Evolutionary conservation across 345 rosid genomes (phyloP), one percentile per base, ranked within the genome.

Genomic region (Chamaenerion angustifolium): DNA sequence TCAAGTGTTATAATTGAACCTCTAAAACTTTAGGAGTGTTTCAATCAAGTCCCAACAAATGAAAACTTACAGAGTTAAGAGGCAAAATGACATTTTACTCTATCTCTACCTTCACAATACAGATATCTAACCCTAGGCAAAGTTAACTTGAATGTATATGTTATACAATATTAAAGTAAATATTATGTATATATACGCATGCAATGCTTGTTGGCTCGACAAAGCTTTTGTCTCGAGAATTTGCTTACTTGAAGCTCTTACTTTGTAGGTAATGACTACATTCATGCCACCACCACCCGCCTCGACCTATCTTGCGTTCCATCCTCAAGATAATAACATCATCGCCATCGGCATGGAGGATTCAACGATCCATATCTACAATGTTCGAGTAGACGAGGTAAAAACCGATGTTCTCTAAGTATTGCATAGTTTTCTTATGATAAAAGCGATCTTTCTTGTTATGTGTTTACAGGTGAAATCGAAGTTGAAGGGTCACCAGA

Each of bases 321-420:
- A 88, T 62, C 94, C 94, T 45, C 82, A 68, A 59, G 96, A 88
- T 63, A 81, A 88, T 58, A 88, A 88, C 69, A 70, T 88, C 51
- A 77, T 84, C 49, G 96, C 96, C 57, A 75, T 88, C 40, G 96
- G 96, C 60, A 81, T 80, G 88, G 92, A 88, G 68, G 94, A 84
- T 77, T 80, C 94, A 18, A 68, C 81, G 9, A 88, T 88, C 56
- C 88, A 81, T 51, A 84, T 88, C 37, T 79, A 81, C 60, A 84
- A 88, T 69, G 86, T 81, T 51, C 68, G 86, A 72, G 83, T 76
- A 35, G 94, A 84, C 56, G 86, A 84, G 84, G 96, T 88, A 64
- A 45, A 21, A 21, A 21, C 2, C 25, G 25, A 4, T 21, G 25
- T 21, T 21, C 25, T 21, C 25, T 21, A 21, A 21, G 25, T 21